Conservation (phyloP, 306 rosid genomes). For the Cicer pinnatifidum region DNA sequence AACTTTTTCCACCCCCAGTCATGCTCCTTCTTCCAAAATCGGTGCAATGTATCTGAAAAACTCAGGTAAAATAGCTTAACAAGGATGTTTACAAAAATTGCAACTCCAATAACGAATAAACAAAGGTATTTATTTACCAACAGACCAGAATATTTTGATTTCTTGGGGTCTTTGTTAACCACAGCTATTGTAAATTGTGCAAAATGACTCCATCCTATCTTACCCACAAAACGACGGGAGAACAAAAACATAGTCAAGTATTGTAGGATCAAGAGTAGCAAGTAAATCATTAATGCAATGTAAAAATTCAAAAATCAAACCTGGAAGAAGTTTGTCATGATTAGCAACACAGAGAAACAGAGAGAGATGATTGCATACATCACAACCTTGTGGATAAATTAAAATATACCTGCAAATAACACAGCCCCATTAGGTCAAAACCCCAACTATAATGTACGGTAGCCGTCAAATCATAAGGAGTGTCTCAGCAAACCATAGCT, state of each 20-base stretch:
- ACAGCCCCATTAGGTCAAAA: slow-evolving; percentile 44
- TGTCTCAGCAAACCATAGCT: slow-evolving; percentile 35
- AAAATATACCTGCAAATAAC: slow-evolving; percentile 84
- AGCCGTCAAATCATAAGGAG: slow-evolving; percentile 37
- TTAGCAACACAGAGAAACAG: slow-evolving; percentile 96
- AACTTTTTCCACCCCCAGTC: slow-evolving; percentile 99
- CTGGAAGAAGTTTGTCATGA: slow-evolving; percentile 99
- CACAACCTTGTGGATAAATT: slow-evolving; percentile 98
- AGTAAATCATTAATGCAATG: slow-evolving; percentile 35
- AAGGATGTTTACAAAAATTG: neutral
- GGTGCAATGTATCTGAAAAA: slow-evolving; percentile 88
- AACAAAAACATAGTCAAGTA: slow-evolving; percentile 26
- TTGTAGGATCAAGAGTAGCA: slow-evolving; percentile 2
- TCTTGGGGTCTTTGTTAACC: slow-evolving; percentile 91
- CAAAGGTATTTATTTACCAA: slow-evolving; percentile 42
- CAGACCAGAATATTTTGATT: slow-evolving; percentile 95
- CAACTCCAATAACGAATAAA: slow-evolving; percentile 26
- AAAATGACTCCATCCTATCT: slow-evolving; percentile 97
- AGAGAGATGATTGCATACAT: slow-evolving; percentile 98
- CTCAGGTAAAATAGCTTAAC: slow-evolving; percentile 33
- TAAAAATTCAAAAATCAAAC: slow-evolving; percentile 51
- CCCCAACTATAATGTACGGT: slow-evolving; percentile 24
- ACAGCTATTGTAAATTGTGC: slow-evolving; percentile 98
- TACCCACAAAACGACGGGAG: slow-evolving; percentile 23
- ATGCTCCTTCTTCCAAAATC: slow-evolving; percentile 99